Evolutionary conservation across 1,284 basidiomycete species (phyloP), one percentile per base, ranked within the genome.

Genomic region (Moesziomyces sp.): DNA sequence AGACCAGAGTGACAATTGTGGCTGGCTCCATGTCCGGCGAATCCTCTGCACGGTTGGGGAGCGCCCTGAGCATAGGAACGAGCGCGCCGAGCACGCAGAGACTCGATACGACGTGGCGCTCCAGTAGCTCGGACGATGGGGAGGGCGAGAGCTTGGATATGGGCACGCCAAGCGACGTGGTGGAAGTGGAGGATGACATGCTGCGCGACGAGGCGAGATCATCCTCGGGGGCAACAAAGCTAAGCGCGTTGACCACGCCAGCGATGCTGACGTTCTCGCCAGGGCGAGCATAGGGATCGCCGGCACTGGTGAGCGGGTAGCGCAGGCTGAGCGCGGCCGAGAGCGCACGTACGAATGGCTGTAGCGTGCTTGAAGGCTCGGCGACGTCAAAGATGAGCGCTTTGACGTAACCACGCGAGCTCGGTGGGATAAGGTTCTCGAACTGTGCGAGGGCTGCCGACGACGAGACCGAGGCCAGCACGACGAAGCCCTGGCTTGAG

Each of bases 231-330:
- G 74, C 58, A 19, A 72, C 58, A 35, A 68, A 83, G 65, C 75
- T 77, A 42, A 78, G 73, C 18, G 78, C 74, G 34, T 83, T 83
- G 44, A 84, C 60, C 4, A 82, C 58, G 38, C 79, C 82, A 8
- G 77, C 48, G 46, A 83, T 63, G 34, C 59, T 71, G 50, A 81
- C 65, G 40, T 76, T 72, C 28, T 78, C 75, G 28, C 81, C 82
- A 2, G 81, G 77, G 16, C 72, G 61, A 1, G 81, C 77, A 44
- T 79, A 84, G n/a, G 82, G 82, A 44, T 84, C 82, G 6, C 82
- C 82, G 5, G 81, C 78, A 43, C 69, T 74, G 23, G 74, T 77
- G 14, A 82, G 71, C 21, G 82, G 82, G 57, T 72, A 84, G 26
- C 80, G 71, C 30, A 83, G 60, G 57, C 67, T 71, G 35, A 80